Percentiles rank a stretch among this genome's conserved stretches.
These are phyloP conservation scores for Eragrostis curvula DNA, from an alignment of 176 grass and related monocot genomes.

Conservation along the genomic window DNA sequence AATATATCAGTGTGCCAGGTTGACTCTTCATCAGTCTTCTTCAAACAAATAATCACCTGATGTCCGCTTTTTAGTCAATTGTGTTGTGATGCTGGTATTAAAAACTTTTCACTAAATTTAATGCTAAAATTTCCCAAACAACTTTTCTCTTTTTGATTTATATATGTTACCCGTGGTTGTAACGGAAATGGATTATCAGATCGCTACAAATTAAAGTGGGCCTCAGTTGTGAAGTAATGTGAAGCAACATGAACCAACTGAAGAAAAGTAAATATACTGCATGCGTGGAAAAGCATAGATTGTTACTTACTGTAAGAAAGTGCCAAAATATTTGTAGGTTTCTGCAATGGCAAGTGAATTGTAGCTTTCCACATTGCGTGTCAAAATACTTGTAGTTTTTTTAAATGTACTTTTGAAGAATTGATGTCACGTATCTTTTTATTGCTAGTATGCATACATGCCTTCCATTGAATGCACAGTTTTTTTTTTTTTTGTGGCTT, in stretches of 20 bases:
- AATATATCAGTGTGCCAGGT: neutral
- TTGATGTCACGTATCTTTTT: neutral
- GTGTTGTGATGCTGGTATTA: neutral
- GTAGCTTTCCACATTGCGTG: neutral
- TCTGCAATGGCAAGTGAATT: neutral
- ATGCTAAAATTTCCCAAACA: too few species aligned
- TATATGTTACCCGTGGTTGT: neutral
- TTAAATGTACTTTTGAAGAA: neutral
- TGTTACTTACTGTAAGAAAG: neutral
- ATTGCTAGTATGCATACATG: neutral
- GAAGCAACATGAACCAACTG: neutral
- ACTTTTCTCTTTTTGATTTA: too few species aligned
- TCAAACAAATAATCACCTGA: neutral
- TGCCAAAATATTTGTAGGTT: neutral
- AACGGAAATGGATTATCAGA: neutral
- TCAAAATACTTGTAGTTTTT: neutral
- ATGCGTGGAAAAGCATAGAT: neutral
- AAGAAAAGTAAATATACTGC: neutral
- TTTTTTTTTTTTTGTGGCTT: neutral
- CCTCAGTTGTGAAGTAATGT: neutral
- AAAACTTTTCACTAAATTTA: neutral
- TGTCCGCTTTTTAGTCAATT: neutral
- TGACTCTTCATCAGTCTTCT: neutral
- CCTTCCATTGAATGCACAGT: neutral
- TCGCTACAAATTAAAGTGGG: neutral